These are phyloP conservation scores for Metschnikowia gruessii DNA, from an alignment of 805 yeast genomes.

Conservation along the genomic window DNA sequence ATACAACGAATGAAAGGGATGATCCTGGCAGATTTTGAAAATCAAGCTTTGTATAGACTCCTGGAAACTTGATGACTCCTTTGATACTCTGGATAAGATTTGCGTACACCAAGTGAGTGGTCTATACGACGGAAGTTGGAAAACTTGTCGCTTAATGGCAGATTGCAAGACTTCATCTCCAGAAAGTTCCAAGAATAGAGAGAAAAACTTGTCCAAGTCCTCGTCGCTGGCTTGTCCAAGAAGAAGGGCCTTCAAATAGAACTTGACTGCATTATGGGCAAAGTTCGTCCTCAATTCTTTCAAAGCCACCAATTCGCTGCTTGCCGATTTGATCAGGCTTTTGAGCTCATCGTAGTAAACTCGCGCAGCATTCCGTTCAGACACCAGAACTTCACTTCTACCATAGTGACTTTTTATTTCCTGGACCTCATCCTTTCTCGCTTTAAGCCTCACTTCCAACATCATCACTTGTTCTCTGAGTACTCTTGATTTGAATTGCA, in stretches of 20 bases:
- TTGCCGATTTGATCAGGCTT: constrained; percentile 49
- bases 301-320: constrained; percentile 41
- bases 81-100: constrained; percentile 63
- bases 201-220: constrained; percentile 72
- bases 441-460: constrained; percentile 37
- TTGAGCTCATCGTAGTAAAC: constrained; percentile 49
- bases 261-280: constrained; percentile 52
- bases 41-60: constrained; percentile 47
- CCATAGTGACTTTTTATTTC: constrained; percentile 47
- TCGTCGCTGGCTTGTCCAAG: constrained; percentile 43
- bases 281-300: constrained; percentile 40
- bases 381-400: constrained; percentile 36
- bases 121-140: constrained; percentile 52
- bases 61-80: constrained; percentile 55
- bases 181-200: constrained; percentile 74
- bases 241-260: constrained; percentile 55
- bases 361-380: constrained; percentile 52
- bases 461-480: constrained; percentile 45
- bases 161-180: constrained; percentile 43
- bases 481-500: constrained; percentile 49
- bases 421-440: constrained; percentile 46
- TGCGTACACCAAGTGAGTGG: constrained; percentile 83
- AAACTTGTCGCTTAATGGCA: constrained; percentile 37
- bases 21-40: constrained; percentile 44
- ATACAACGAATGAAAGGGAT: constrained; percentile 75